Evolutionary conservation across 495 filamentous ascomycete genomes (phyloP), one percentile per base, ranked within the genome.

Genomic region (Penicillium roqueforti): DNA sequence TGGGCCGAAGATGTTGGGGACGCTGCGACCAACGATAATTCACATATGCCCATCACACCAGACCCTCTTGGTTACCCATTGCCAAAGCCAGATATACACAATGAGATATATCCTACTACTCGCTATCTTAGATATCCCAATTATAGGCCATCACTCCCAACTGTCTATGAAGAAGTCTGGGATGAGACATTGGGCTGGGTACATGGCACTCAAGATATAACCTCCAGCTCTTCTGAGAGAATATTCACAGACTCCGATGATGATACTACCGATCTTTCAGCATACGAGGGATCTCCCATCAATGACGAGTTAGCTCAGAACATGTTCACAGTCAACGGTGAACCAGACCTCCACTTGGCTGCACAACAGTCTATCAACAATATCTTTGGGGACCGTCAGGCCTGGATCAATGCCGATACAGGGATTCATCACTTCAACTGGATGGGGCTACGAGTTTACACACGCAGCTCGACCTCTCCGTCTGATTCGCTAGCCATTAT

Each of bases 391-490:
- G 47, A 42, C 13, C 45, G 54, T 16, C 32, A 53, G 16, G 0
- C 31, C 3, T 41, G 23, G 10, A 47, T 54, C 2, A 39, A 40
- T 19, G 14, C 2, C 3, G 47, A 54, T 4, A 18, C 36, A 16
- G 14, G 25, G 0, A 41, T 66, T 3, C 74, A 76, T 20, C 75
- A 78, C 43, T 68, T 63, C 49, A 76, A 75, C 44, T 71, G 67
- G 59, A 19, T 58, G 4, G 60, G 68, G 0, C 0, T 45, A 4
- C 55, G 55, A 3, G 53, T 69, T 1, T 55, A 52, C 6, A 23
- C 47, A 2, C 34, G 50, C 18, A 72, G 66, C 34, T 6, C 32
- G 0, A 76, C 72, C 2, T 43, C 59, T 0, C 61, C 73, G 2
- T 59, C 59, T 18, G 54, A 70, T 6, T 76, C 70, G 0, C 58